Percentiles rank a stretch among this genome's conserved stretches.
phyloP scores from a whole-genome alignment of 1,139 yeast genomes.

The Geotrichum citri-aurantii region DNA sequence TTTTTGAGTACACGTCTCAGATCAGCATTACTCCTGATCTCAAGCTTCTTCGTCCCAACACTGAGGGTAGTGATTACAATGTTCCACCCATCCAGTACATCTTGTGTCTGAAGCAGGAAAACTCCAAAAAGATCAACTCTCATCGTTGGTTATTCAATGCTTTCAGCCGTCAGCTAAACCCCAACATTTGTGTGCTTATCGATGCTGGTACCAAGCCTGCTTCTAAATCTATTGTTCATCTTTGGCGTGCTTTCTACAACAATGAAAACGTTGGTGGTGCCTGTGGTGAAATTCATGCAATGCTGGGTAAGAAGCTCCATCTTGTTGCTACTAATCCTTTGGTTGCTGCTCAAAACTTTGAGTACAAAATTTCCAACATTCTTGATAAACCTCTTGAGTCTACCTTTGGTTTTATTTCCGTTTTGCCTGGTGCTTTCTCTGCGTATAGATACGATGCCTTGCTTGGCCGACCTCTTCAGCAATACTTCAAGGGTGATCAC shows the following conservation, averaged over 20 bases:
- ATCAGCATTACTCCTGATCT: constrained; percentile 51
- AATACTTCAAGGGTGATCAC: constrained; percentile 90
- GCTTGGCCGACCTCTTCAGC: constrained; percentile 73
- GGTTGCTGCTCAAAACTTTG: constrained; percentile 90
- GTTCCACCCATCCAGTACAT: constrained; percentile 78
- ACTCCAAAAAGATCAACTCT: constrained; percentile 88
- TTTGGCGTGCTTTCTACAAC: constrained; percentile 86
- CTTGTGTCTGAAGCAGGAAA: constrained; percentile 82
- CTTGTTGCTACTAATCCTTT: constrained; percentile 55
- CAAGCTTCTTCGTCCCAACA: constrained; percentile 45
- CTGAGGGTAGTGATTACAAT: constrained; percentile 51
- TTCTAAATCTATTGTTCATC: constrained; percentile 65
- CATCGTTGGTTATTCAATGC: constrained; percentile 98
- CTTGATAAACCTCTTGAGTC: constrained; percentile 89
- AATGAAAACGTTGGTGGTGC: constrained; percentile 90
- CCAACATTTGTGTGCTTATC: constrained; percentile 74
- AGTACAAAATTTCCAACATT: constrained; percentile 86
- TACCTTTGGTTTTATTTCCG: constrained; percentile 80
- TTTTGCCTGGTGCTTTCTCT: constrained; percentile 88
- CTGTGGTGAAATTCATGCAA: constrained; percentile 88
- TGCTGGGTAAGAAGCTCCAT: constrained; percentile 73
- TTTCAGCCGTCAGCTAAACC: constrained; percentile 77
- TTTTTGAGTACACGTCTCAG: constrained; percentile 80
- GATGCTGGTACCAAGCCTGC: constrained; percentile 98
- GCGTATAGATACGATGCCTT: constrained; percentile 82